phyloP scores from a whole-genome alignment of 2,329 filamentous ascomycete genomes.

The Claviceps sorghi region DNA sequence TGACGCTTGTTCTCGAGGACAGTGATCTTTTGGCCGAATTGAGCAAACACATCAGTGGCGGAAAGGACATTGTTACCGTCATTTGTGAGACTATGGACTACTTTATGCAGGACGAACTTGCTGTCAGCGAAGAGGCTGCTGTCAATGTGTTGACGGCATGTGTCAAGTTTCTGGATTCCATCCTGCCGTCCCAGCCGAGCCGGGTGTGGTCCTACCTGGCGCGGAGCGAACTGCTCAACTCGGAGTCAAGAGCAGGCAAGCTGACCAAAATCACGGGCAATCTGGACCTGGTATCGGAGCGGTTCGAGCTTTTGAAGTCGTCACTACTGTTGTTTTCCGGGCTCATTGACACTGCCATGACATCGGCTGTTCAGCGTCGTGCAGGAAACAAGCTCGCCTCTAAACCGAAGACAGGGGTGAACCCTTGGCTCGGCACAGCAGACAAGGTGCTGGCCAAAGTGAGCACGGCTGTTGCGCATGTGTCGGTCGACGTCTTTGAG shows the following conservation, averaged over 20 bases:
- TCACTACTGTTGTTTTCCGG: slow-evolving; percentile 60
- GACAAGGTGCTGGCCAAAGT: slow-evolving; percentile 63
- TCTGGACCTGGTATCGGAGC: slow-evolving; percentile 61
- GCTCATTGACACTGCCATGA: slow-evolving; percentile 61
- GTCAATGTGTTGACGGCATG: slow-evolving; percentile 56
- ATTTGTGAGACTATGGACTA: slow-evolving; percentile 75
- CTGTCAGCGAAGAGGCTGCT: slow-evolving; percentile 45
- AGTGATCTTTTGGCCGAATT: slow-evolving; percentile 38
- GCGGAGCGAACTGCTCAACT: slow-evolving; percentile 64
- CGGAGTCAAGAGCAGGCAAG: slow-evolving; percentile 60
- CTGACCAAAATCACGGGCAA: slow-evolving; percentile 68
- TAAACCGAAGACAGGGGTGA: slow-evolving; percentile 31
- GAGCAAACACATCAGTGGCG: slow-evolving; percentile 40
- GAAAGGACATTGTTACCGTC: slow-evolving; percentile 64
- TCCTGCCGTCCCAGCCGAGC: slow-evolving; percentile 61
- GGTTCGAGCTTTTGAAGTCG: slow-evolving; percentile 63
- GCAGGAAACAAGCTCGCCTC: slow-evolving; percentile 33
- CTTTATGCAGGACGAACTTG: slow-evolving; percentile 42
- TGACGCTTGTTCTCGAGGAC: slow-evolving; percentile 20
- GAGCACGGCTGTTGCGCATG: slow-evolving; percentile 57
- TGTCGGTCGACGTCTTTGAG: slow-evolving; percentile 70
- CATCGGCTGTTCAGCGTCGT: slow-evolving; percentile 53
- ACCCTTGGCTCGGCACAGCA: slow-evolving; percentile 56
- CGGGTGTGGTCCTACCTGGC: slow-evolving; percentile 83
- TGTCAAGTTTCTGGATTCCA: slow-evolving; percentile 61